Conservation (phyloP, 2,329 filamentous ascomycete species). For the Drechslera avenae region DNA sequence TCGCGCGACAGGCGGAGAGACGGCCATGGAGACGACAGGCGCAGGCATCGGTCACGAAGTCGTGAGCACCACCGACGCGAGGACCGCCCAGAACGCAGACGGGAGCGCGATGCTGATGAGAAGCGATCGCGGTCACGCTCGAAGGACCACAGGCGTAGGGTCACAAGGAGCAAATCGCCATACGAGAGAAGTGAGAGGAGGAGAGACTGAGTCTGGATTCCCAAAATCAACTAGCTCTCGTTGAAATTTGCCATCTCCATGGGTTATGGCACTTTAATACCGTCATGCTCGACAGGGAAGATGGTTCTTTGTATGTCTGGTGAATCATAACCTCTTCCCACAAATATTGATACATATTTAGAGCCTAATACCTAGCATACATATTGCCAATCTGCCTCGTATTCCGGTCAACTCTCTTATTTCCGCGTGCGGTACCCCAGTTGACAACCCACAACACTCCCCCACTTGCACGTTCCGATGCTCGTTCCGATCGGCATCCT, state of each 20-base stretch:
- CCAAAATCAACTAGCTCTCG: not conserved
- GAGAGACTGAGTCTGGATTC: constrained; percentile 9
- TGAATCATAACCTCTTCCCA: no score
- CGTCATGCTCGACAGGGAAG: no score
- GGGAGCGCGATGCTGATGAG: constrained; percentile 26
- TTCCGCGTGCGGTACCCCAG: constrained; percentile 1
- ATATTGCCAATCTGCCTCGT: no score
- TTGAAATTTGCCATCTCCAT: not conserved
- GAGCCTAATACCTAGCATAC: no score
- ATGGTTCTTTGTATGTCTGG: no score
- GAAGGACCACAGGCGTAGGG: constrained; percentile 20
- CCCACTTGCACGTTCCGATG: not conserved
- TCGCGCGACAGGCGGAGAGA: constrained; percentile 36
- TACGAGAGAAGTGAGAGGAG: constrained; percentile 17
- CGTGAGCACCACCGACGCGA: constrained; percentile 34
- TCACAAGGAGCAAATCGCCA: constrained; percentile 29
- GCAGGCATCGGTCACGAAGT: constrained; percentile 37
- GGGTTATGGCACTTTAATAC: no score
- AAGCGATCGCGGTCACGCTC: constrained; percentile 37
- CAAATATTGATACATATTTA: no score
- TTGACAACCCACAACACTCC: constrained; percentile 2
- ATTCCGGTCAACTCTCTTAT: not conserved
- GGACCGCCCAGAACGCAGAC: constrained; percentile 29
- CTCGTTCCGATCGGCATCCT: constrained; percentile 10
- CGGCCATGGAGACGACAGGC: constrained; percentile 38